A percentile compares a stretch with the other conserved stretches of the same genome.
phyloP scores from a whole-genome alignment of 257 asterid species.

The Rhazya stricta region DNA sequence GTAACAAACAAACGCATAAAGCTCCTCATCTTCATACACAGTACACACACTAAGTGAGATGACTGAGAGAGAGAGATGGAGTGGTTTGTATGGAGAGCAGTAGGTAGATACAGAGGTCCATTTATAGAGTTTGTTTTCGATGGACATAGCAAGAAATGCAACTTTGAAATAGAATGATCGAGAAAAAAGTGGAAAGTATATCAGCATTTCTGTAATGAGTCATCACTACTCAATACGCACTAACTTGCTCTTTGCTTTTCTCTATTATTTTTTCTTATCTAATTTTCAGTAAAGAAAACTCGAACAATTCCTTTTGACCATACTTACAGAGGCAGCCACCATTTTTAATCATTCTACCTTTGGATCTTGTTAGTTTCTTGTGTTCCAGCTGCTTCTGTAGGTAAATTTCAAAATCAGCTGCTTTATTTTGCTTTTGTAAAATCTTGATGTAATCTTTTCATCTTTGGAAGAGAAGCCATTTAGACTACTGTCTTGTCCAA shows the following conservation, averaged over 20 bases:
- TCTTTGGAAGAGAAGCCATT: too few relatives aligned
- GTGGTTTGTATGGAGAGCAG: background rate
- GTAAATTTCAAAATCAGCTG: too few relatives aligned
- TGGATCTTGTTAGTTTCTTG: too few relatives aligned
- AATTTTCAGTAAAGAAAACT: background rate
- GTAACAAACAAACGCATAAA: constrained; percentile 37
- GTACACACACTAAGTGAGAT: background rate
- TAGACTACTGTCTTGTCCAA: background rate
- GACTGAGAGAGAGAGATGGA: background rate
- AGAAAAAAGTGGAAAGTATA: background rate
- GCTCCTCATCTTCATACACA: constrained; percentile 30
- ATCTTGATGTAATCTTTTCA: background rate
- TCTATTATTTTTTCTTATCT: background rate
- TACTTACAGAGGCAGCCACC: too few relatives aligned
- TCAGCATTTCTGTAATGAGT: constrained; percentile 17
- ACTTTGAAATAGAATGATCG: background rate
- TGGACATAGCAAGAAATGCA: background rate
- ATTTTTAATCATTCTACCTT: too few relatives aligned
- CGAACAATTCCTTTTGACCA: too few relatives aligned
- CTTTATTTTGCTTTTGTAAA: too few relatives aligned
- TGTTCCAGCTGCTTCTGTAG: too few relatives aligned
- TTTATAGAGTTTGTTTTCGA: constrained; percentile 13
- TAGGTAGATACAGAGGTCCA: constrained; percentile 6
- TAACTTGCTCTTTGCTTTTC: background rate
- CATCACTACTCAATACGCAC: constrained; percentile 26